Conservation (phyloP, 2,329 filamentous ascomycete species). For the Penicillium digitatum region DNA sequence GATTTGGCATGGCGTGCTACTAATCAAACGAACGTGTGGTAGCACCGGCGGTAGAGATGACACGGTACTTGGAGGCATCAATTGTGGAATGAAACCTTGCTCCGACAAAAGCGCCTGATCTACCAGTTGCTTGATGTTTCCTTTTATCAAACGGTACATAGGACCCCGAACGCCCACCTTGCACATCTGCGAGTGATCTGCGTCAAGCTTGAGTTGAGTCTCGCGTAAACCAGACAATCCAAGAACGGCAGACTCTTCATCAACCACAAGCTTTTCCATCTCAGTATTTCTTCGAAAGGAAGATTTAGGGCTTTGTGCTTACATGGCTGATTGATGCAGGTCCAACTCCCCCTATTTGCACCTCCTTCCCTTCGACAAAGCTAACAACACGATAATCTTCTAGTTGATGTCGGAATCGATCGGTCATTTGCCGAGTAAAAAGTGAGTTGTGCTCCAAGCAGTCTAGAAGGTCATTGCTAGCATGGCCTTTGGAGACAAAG, state of each 20-base stretch:
- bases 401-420: constrained; percentile 33
- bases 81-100: constrained; percentile 30
- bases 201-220: constrained; percentile 35
- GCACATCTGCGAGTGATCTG: constrained; percentile 37
- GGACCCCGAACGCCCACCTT: constrained; percentile 28
- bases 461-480: constrained; percentile 30
- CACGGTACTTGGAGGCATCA: constrained; percentile 10
- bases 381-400: constrained; percentile 35
- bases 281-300: neutral
- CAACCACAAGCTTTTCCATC: constrained; percentile 29
- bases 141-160: constrained; percentile 32
- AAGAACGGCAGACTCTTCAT: constrained; percentile 36
- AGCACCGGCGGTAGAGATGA: constrained; percentile 24
- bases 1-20: constrained; percentile 24
- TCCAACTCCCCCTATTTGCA: constrained; percentile 27
- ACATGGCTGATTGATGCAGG: constrained; percentile 33
- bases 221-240: constrained; percentile 33
- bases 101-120: constrained; percentile 30
- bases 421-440: constrained; percentile 32
- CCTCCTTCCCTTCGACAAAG: constrained; percentile 35
- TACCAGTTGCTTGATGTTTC: constrained; percentile 33
- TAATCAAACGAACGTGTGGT: constrained; percentile 29
- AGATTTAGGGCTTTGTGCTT: constrained; percentile 2
- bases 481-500: constrained; percentile 31
- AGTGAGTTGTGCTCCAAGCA: constrained; percentile 31